Base-by-base conservation (phyloP, 805 yeast genomes). In the Candida michaelii region DNA sequence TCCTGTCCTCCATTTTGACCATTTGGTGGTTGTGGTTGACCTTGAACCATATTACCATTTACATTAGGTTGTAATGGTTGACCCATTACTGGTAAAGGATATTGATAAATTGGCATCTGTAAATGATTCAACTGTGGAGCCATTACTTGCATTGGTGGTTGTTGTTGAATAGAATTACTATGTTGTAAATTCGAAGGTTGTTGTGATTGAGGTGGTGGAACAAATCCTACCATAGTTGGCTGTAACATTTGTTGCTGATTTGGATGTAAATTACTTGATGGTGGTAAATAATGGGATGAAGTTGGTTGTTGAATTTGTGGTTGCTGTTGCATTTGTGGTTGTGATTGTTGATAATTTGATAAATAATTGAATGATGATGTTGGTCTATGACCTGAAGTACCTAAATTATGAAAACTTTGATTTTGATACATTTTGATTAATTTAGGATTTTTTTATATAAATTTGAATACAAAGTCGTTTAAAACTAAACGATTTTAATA, bases 341-440 rank as follows among this genome's bases (percentile, higher is more conserved):
- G 34, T 15, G 31, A 5, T 24, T 35, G 38, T 13, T 23, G 21
- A 16, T 35, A 40, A 21, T 36, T 16, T 19, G 40, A 30, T n/a
- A 42, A 40, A 47, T 56, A 63, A 36, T 54, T 56, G 42, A 50
- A 54, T 39, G 66, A 58, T 30, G 62, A 50, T 18, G 53, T 46
- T 18, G 65, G 63, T 30, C 73, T 56, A 53, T 67, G 71, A 50
- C 72, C 72, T 2, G 69, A 59, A 12, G 69, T 60, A 24, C 72
- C 73, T 45, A 66, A 49, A 41, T 52, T 27, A 27, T 24, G 30
- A 33, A 14, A 30, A 27, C 31, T 30, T 29, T 36, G 42, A 27
- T 29, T 33, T 21, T 30, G 36, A 21, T 25, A 27, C 35, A 38
- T 32, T 5, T 5, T 38, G n/a, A n/a, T n/a, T 15, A 4, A 23